phyloP scores from a whole-genome alignment of 179 eudicot species.

The Camellia oleifera region DNA sequence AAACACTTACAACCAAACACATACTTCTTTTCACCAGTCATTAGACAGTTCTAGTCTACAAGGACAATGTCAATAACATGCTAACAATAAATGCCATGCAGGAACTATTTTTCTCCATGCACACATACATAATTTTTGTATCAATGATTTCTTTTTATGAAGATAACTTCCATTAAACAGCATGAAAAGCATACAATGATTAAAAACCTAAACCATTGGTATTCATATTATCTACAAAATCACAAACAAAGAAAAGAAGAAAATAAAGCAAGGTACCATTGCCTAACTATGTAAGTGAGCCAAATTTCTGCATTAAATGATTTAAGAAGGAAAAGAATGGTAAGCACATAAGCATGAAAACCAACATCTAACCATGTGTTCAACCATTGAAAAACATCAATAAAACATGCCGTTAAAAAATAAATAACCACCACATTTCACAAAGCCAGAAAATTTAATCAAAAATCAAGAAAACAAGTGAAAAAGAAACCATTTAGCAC shows the following conservation, averaged over 20 bases:
- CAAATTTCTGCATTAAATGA: background rate
- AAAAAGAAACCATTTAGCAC: background rate
- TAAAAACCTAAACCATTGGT: background rate
- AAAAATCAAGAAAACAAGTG: background rate
- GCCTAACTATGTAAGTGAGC: background rate
- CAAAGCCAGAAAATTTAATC: background rate
- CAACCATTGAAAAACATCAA: background rate
- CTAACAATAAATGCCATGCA: background rate
- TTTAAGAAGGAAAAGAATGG: background rate
- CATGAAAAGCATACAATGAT: too few relatives aligned
- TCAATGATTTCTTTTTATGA: background rate
- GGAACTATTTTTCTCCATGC: background rate
- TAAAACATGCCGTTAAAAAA: background rate
- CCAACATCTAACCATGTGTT: background rate
- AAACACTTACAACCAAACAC: conserved; percentile 7
- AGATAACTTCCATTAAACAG: background rate
- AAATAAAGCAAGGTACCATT: background rate
- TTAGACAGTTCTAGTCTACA: background rate
- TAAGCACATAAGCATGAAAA: background rate
- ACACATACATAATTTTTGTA: background rate
- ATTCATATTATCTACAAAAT: background rate
- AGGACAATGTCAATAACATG: background rate
- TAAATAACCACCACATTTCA: background rate
- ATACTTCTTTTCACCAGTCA: background rate
- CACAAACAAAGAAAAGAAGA: background rate